Evolutionary conservation across 73 alveolate genomes (phyloP), one percentile per base, ranked within the genome.

Genomic region (Breviolum minutum): DNA sequence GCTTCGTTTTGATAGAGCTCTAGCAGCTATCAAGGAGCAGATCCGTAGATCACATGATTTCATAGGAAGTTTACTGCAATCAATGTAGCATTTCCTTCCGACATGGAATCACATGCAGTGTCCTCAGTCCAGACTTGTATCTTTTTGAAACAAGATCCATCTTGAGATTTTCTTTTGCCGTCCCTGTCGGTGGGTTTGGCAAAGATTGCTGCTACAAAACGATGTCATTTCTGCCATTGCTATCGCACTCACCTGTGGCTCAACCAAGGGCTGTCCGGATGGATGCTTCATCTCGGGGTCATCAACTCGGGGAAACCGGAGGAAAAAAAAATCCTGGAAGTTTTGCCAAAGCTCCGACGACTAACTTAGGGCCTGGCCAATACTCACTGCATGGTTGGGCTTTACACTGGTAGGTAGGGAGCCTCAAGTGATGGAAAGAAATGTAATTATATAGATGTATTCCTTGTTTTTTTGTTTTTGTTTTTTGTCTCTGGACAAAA

Each of bases 381-480:
- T 92, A 64, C 88, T 74, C 81, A 26, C 84, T 30, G 98, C 98
- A 74, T 92, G 98, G 98, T 66, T 92, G 2, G 98, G 98, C 90
- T 92, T 92, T 90, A 64, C 74, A 11, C 24, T 92, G 89, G 98
- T 92, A 27, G 98, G 98, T 84, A 3, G 54, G 66, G 69, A 8
- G 81, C 87, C 73, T 5, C 19, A 13, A 83, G 92, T 20, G 13
- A 77, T 10, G 24, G n/a, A 13, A 40, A 6, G 63, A 30, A 79
- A 9, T 13, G 64, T 14, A 79, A 27, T 1, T 12, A 19, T 24
- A 24, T n/a, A n/a, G n/a, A n/a, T n/a, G n/a, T n/a, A n/a, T n/a
- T n/a, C n/a, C n/a, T n/a, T n/a, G n/a, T n/a, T n/a, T n/a, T n/a
- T n/a, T n/a, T n/a, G n/a, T n/a, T n/a, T n/a, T n/a, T n/a, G n/a